A percentile compares a stretch with the other conserved stretches of the same genome.
These are phyloP conservation scores for Agapanthus africanus DNA, from an alignment of 106 monocot species.

Conservation along the genomic window DNA sequence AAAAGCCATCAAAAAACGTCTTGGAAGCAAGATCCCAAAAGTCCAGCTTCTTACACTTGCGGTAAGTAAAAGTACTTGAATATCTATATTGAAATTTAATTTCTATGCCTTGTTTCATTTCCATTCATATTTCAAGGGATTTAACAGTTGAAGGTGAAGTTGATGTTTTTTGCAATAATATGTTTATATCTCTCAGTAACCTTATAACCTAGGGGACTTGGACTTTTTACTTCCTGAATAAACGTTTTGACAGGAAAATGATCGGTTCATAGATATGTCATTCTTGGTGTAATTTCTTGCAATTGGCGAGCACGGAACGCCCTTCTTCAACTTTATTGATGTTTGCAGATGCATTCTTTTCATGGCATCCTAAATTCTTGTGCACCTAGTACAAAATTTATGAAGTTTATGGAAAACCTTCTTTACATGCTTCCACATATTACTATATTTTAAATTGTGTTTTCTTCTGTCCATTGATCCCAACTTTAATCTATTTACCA, in stretches of 20 bases:
- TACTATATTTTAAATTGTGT: not conserved
- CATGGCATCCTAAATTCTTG: not conserved
- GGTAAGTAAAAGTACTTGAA: slow-evolving; percentile 32
- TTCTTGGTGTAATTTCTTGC: not conserved
- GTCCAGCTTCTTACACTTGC: slow-evolving; percentile 87
- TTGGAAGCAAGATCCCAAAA: slow-evolving; percentile 73
- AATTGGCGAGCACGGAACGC: not conserved
- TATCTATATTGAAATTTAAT: not conserved
- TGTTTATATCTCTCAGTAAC: not conserved
- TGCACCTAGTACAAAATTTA: not conserved
- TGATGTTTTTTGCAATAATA: not conserved
- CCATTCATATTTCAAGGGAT: not conserved
- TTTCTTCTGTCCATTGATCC: not conserved
- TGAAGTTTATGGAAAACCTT: no score
- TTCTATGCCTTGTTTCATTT: not conserved
- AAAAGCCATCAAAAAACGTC: slow-evolving; percentile 62
- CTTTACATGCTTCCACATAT: not conserved
- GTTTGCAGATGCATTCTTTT: slow-evolving; percentile 4
- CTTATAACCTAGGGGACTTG: not conserved
- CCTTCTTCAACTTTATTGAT: not conserved
- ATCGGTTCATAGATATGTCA: not conserved
- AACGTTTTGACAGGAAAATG: not conserved
- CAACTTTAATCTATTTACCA: not conserved
- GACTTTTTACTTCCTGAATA: not conserved
- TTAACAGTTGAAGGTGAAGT: not conserved